Percentiles rank a stretch among this genome's conserved stretches.
Evolutionary conservation across 306 rosid genomes (phyloP).

Genomic region (Albizia julibrissin): DNA sequence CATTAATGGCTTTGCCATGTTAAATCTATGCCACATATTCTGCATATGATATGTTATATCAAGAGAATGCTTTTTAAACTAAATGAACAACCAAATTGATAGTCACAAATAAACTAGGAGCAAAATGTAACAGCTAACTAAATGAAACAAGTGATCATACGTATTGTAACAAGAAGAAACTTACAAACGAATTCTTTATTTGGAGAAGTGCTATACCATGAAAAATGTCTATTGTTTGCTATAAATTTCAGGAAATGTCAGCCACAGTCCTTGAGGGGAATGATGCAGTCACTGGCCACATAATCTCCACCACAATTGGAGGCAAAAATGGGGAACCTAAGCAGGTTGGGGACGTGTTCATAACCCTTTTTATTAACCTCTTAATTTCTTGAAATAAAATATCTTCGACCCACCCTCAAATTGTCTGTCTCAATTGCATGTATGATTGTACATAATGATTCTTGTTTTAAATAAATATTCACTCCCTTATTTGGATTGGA

Average conservation of each 20-base stretch:
- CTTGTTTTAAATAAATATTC: neutral
- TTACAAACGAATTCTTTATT: conserved; percentile 1
- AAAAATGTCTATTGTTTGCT: conserved; percentile 13
- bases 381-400: neutral
- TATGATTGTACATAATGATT: neutral
- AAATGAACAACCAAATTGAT: neutral
- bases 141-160: conserved; percentile 10
- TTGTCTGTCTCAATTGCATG: neutral
- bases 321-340: conserved; percentile 93
- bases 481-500: conserved; percentile 12
- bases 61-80: neutral
- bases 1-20: neutral
- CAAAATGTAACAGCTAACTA: conserved; percentile 11
- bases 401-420: neutral
- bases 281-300: conserved; percentile 89
- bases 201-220: neutral
- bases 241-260: conserved; percentile 73
- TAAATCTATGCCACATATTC: neutral
- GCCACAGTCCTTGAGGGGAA: conserved; percentile 71
- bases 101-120: neutral
- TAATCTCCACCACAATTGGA: conserved; percentile 89
- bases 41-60: conserved; percentile 16
- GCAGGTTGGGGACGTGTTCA: conserved; percentile 46
- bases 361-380: conserved; percentile 14
- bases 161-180: conserved; percentile 25